Evolutionary conservation across 106 monocot genomes (phyloP), one percentile per base, ranked within the genome.

Genomic region (Apostasia shenzhenica): DNA sequence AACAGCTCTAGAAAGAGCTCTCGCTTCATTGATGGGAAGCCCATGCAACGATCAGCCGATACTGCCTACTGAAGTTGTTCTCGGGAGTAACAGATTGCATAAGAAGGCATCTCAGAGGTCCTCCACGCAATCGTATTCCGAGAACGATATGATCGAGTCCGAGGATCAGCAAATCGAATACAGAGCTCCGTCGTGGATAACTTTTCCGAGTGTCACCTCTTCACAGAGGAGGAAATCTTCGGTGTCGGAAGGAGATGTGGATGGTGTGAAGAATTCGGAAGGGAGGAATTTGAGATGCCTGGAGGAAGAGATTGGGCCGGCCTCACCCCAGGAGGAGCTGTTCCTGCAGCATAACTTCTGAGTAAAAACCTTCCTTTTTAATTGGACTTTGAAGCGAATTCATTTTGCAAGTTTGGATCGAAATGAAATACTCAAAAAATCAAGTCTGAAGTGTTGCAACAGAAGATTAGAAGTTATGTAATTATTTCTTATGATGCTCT

Each of bases 271-370:
- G 73, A 75, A 68, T 70, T 41, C 48, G 0, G 88, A 86, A 26
- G 86, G 81, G 51, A 80, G 74, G 76, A 86, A 85, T 3, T 41
- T 91, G 73, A 80, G 83, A 72, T 79, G 86, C 57, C 77, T 92
- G 77, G 90, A 93, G 60, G 99, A 99, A 67, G 99, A 99, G 77
- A 99, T 99, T 40, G 87, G 93, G 1, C 99, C 99, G 1, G 99
- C 93, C 0, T 99, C 99, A 0, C 99, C 99, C 4, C 87, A 82
- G 43, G 78, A 99, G 63, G 79, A 93, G 45, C 66, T 99, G 49
- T 99, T 81, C 80, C 79, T 99, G 87, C 99, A 99, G 66, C 90
- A 99, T 77, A 99, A 99, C 73, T 99, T 99, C 67, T 94, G 71
- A 82, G 56, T 13, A 61, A 44, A 67, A 65, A 11, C 5, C 3